Conservation (phyloP, 129 eudicot genomes). For the Dittrichia graveolens region DNA sequence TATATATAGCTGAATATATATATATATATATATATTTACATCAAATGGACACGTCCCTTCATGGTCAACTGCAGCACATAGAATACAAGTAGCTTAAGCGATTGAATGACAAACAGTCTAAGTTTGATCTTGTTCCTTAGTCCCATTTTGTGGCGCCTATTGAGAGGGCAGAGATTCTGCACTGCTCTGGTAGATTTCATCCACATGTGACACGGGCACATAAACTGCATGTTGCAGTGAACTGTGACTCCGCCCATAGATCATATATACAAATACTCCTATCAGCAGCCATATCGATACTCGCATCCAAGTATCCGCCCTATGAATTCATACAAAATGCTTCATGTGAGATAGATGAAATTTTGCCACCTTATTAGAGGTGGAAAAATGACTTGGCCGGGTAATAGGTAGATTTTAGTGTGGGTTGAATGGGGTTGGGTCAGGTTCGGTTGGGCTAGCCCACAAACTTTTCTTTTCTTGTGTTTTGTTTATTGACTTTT, state of each 20-base stretch:
- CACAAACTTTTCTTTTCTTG: too few species aligned
- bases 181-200: slow-evolving; percentile 75
- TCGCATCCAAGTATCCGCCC: slow-evolving; percentile 79
- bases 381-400: too few species aligned
- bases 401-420: too few species aligned
- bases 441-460: too few species aligned
- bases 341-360: too few species aligned
- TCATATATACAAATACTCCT: slow-evolving; percentile 64
- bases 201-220: slow-evolving; percentile 87
- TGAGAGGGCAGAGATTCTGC: slow-evolving; percentile 41
- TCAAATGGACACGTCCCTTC: slow-evolving; percentile 25
- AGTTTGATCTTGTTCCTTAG: slow-evolving; percentile 19
- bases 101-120: slow-evolving; percentile 22
- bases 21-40: slow-evolving; percentile 25
- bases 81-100: slow-evolving; percentile 25
- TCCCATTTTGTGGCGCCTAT: slow-evolving; percentile 12
- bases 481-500: too few species aligned
- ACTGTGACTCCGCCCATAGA: slow-evolving; percentile 87
- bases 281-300: slow-evolving; percentile 83
- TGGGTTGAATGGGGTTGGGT: too few species aligned
- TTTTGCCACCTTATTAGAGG: too few species aligned
- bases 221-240: slow-evolving; percentile 74
- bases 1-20: background rate
- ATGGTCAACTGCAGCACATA: slow-evolving; percentile 10
- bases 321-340: slow-evolving; percentile 29